Evolutionary conservation across 2,329 filamentous ascomycete genomes (phyloP).

Genomic region (Trichoderma atrobrunneum): DNA sequence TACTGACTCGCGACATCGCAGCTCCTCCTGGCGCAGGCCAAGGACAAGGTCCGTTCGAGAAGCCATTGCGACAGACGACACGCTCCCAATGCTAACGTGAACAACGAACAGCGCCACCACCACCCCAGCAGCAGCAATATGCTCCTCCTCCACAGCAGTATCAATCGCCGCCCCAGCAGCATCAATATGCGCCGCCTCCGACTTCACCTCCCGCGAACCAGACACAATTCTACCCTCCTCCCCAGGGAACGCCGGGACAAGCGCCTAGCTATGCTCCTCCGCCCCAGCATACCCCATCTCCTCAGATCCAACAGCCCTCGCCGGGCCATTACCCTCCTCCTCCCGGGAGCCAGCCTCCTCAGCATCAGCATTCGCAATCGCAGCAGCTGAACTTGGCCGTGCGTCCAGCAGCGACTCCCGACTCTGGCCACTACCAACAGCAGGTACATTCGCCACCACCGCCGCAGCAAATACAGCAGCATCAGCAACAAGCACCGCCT

Average conservation of each 20-base stretch:
- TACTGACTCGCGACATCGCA: constrained; percentile 26
- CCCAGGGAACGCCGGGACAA: constrained; percentile 21
- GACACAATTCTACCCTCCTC: constrained; percentile 43
- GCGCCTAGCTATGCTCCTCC: constrained; percentile 32
- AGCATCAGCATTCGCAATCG: constrained; percentile 25
- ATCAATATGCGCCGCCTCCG: constrained; percentile 41
- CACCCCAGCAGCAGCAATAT: constrained; percentile 27
- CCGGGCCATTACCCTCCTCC: constrained; percentile 30
- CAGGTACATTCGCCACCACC: constrained; percentile 3
- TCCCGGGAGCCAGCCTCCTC: constrained; percentile 24
- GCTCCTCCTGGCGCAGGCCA: constrained; percentile 41
- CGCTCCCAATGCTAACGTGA: neutral
- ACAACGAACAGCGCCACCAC: neutral
- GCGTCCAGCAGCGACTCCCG: constrained; percentile 27
- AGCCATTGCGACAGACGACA: neutral
- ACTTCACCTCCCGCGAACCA: constrained; percentile 47
- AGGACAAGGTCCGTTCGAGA: constrained; percentile 24
- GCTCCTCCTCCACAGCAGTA: constrained; percentile 27
- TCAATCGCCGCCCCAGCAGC: constrained; percentile 25
- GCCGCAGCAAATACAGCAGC: constrained; percentile 29
- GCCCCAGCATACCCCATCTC: constrained; percentile 33
- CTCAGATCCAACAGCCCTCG: constrained; percentile 28
- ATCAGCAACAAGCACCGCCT: constrained; percentile 20
- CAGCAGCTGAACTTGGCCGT: constrained; percentile 25
- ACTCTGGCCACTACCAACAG: constrained; percentile 26